Percentiles rank a stretch among this genome's conserved stretches.
phyloP scores from a whole-genome alignment of 306 rosid species.

The Luffa aegyptiaca region DNA sequence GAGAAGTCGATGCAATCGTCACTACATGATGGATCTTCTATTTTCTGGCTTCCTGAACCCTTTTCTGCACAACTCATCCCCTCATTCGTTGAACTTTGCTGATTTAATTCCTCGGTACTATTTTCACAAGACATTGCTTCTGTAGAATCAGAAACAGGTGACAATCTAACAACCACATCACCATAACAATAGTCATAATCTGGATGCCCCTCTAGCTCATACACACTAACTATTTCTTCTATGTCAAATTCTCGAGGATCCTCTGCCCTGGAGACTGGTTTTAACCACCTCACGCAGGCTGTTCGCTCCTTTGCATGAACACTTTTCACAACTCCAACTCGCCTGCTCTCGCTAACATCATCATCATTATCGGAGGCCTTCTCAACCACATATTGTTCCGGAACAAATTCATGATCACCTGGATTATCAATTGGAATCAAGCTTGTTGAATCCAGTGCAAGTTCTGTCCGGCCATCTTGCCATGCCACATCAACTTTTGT shows the following conservation, averaged over 20 bases:
- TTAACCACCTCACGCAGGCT: constrained; percentile 87
- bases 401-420: constrained; percentile 97
- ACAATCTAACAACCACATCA: constrained; percentile 87
- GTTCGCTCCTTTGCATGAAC: constrained; percentile 92
- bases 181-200: constrained; percentile 97
- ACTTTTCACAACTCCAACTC: constrained; percentile 93
- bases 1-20: constrained; percentile 43
- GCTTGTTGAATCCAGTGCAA: constrained; percentile 39
- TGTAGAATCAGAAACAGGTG: constrained; percentile 48
- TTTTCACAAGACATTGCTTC: constrained; percentile 35
- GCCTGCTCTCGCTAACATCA: constrained; percentile 51
- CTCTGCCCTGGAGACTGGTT: constrained; percentile 60
- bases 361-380: constrained; percentile 73
- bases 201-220: constrained; percentile 94
- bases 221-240: constrained; percentile 92
- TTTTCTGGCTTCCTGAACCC: constrained; percentile 24
- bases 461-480: constrained; percentile 79
- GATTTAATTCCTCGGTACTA: constrained; percentile 33
- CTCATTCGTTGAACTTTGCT: constrained; percentile 33
- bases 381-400: constrained; percentile 93
- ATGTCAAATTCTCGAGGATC: constrained; percentile 81
- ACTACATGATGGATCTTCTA: constrained; percentile 26
- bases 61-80: constrained; percentile 18
- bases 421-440: constrained; percentile 84
- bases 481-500: constrained; percentile 86